A percentile compares a stretch with the other conserved stretches of the same genome.
Evolutionary conservation across 768 basidiomycete genomes (phyloP).

Genomic region (Psilocybe cubensis): DNA sequence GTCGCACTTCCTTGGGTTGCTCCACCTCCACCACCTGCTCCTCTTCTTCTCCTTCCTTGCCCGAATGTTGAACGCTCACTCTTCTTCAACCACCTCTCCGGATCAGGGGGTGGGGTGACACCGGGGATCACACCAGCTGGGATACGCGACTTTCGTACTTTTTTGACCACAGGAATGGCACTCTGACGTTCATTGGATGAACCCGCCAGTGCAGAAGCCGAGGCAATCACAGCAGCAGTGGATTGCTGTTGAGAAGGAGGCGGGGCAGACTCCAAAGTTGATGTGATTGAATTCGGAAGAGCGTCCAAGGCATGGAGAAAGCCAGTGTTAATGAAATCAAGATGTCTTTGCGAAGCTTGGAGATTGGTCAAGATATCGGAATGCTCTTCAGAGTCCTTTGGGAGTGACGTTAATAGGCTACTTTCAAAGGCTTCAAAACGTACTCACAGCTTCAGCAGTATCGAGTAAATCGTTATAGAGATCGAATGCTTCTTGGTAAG

Average conservation of each 20-base stretch:
- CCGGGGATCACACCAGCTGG: conserved; percentile 79
- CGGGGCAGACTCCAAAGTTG: conserved; percentile 63
- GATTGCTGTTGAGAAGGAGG: conserved; percentile 46
- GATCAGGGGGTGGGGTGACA: conserved; percentile 82
- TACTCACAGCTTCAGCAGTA: conserved; percentile 73
- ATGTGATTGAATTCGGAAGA: conserved; percentile 53
- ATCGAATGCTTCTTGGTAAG: conserved; percentile 73
- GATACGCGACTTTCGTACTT: conserved; percentile 66
- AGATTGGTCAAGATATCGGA: conserved; percentile 88
- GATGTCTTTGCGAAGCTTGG: conserved; percentile 76
- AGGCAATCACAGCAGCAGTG: conserved; percentile 32
- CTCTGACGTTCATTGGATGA: conserved; percentile 35
- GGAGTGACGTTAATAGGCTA: conserved; percentile 1
- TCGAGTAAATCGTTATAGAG: conserved; percentile 84
- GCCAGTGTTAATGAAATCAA: conserved; percentile 80
- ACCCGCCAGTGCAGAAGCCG: conserved; percentile 27
- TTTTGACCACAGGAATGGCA: conserved; percentile 39
- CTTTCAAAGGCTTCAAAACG: background rate
- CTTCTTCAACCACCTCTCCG: conserved; percentile 90
- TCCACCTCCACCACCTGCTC: conserved; percentile 50
- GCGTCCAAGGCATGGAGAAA: conserved; percentile 68
- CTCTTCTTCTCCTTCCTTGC: conserved; percentile 56
- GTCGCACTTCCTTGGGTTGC: conserved; percentile 71
- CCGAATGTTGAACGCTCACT: conserved; percentile 70
- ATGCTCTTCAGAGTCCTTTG: conserved; percentile 83